These are phyloP conservation scores for Erigeron philadelphicus DNA, from an alignment of 140 eudicot genomes.

Conservation along the genomic window DNA sequence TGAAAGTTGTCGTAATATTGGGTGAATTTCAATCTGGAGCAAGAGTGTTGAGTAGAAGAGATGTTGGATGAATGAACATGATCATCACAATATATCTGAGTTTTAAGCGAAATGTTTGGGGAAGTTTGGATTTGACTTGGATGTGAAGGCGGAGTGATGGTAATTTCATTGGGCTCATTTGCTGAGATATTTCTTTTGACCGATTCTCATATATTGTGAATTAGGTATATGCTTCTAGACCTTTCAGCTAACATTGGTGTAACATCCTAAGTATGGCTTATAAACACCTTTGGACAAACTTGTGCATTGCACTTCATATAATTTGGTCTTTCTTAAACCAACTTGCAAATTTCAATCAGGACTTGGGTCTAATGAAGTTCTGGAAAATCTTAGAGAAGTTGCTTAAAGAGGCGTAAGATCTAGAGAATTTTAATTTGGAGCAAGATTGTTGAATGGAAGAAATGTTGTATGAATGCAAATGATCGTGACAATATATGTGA, in stretches of 20 bases:
- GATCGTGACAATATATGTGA: neutral
- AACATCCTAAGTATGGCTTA: neutral
- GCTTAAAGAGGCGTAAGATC: neutral
- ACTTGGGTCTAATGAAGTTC: slow-evolving; percentile 4
- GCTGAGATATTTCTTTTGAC: slow-evolving; percentile 6
- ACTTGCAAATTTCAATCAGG: neutral
- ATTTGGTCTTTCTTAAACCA: slow-evolving; percentile 2
- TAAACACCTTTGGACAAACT: too few species aligned
- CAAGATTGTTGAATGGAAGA: neutral
- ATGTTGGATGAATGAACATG: neutral
- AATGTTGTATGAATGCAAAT: neutral
- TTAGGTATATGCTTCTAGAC: neutral
- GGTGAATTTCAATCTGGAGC: neutral
- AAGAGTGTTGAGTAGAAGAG: neutral
- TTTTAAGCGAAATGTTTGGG: neutral
- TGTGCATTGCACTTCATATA: too few species aligned
- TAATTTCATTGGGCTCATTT: neutral
- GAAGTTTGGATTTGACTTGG: neutral
- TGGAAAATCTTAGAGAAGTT: slow-evolving; percentile 1
- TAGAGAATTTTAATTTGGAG: neutral
- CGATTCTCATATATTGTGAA: neutral
- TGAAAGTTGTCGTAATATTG: too few species aligned
- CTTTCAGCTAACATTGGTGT: slow-evolving; percentile 9
- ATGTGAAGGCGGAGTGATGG: neutral
- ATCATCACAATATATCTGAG: neutral